Base-by-base conservation (phyloP, 805 yeast genomes). In the Candida ipomoeae region DNA sequence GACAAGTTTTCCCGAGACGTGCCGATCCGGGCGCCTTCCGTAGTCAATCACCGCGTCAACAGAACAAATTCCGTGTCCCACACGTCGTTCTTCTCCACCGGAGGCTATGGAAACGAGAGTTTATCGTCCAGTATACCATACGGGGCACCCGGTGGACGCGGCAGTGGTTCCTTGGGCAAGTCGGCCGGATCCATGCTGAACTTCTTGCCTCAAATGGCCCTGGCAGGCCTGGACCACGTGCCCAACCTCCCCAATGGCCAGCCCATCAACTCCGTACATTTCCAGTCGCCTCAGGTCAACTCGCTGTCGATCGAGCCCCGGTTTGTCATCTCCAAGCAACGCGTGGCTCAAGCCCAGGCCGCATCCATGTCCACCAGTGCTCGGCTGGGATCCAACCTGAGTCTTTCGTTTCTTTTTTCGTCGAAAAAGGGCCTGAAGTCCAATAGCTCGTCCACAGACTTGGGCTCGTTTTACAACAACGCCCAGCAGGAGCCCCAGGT, bases 321-420 rank as follows among this genome's bases (percentile, higher is more conserved):
- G 40, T 89, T 90, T 62, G 82, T 90, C 45, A 85, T 90, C 37
- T 87, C 95, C 10, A 82, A 88, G 60, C 94, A 85, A 53, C 80
- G 87, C 48, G 81, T 84, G 21, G 83, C 77, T 41, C 82, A 71
- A 55, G 79, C 74, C 17, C 57, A 56, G 18, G 78, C 77, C 2
- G 63, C 70, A 3, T 57, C 65, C 37, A 57, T 71, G 29, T 58
- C 71, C 7, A 38, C 55, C 26, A 60, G 68, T 15, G 73, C 68
- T 41, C 66, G 74, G 44, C 64, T 65, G 45, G 71, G 69, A 8
- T 75, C 80, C 5, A 78, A 75, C 51, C 71, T 80, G 8, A 75
- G 81, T 2, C 67, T 79, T 34, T 76, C 79, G 6, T 78, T 72
- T 52, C 75, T 80, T 62, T 83, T 82, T 55, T 60, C 65, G n/a